Evolutionary conservation across 2,329 filamentous ascomycete genomes (phyloP).

Genomic region (Sordariomycetes sp.): DNA sequence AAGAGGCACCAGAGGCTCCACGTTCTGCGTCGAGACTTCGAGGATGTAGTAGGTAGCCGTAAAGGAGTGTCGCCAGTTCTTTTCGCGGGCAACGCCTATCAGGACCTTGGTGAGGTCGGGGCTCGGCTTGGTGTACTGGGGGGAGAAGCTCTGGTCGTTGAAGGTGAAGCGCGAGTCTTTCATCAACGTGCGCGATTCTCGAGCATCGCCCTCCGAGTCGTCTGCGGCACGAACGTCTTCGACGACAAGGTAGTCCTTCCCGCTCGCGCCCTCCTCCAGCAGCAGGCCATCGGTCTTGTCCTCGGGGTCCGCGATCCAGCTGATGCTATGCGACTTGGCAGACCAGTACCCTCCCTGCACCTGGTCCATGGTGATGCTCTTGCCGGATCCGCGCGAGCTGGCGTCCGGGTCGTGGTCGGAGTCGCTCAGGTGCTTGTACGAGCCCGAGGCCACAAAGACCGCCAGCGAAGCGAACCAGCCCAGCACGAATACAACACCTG

Average conservation of each 20-base stretch:
- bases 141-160: slow-evolving; percentile 42
- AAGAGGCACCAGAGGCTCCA: slow-evolving; percentile 66
- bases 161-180: slow-evolving; percentile 54
- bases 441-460: slow-evolving; percentile 55
- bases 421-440: slow-evolving; percentile 54
- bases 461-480: slow-evolving; percentile 62
- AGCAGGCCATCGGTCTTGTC: slow-evolving; percentile 81
- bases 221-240: slow-evolving; percentile 60
- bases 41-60: slow-evolving; percentile 86
- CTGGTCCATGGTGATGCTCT: slow-evolving; percentile 65
- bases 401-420: slow-evolving; percentile 61
- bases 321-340: slow-evolving; percentile 54
- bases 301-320: slow-evolving; percentile 66
- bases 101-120: slow-evolving; percentile 79
- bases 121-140: slow-evolving; percentile 63
- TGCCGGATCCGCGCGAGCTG: slow-evolving; percentile 54
- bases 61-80: slow-evolving; percentile 85
- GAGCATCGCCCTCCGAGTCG: slow-evolving; percentile 15
- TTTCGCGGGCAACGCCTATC: slow-evolving; percentile 60
- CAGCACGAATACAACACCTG: slow-evolving; percentile 50
- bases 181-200: slow-evolving; percentile 64
- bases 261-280: slow-evolving; percentile 57
- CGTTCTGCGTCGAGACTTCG: slow-evolving; percentile 72
- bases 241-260: slow-evolving; percentile 71
- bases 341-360: slow-evolving; percentile 58